These are phyloP conservation scores for Fraxinus cuspidata DNA, from an alignment of 257 asterid species.

Conservation along the genomic window DNA sequence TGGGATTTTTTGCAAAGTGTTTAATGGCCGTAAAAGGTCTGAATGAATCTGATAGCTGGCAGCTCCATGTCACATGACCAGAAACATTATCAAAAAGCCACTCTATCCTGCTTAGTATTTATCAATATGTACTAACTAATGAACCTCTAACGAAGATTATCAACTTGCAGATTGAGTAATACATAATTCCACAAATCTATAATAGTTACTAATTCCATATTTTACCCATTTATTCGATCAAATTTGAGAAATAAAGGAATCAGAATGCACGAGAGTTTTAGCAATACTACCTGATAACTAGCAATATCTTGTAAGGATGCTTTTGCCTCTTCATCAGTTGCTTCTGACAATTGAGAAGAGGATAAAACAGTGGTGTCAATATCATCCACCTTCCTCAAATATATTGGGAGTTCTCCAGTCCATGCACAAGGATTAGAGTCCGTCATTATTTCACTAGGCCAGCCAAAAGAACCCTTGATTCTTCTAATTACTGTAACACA, in stretches of 20 bases:
- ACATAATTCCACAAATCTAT: neutral
- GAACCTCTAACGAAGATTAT: neutral
- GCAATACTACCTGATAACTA: conserved; percentile 74
- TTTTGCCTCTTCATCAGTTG: conserved; percentile 57
- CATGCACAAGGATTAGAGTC: conserved; percentile 51
- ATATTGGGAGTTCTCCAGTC: conserved; percentile 66
- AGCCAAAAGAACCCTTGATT: conserved; percentile 61
- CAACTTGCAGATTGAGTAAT: neutral
- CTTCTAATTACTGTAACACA: conserved; percentile 53
- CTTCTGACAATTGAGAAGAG: conserved; percentile 34
- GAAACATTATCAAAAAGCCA: too few species aligned
- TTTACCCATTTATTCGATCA: neutral
- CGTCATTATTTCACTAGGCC: conserved; percentile 68
- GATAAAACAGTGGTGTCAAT: conserved; percentile 36
- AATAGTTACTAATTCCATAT: neutral
- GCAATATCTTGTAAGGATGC: conserved; percentile 67
- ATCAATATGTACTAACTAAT: too few species aligned
- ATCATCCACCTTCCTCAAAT: conserved; percentile 42
- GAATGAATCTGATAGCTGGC: too few species aligned
- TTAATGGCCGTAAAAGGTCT: too few species aligned
- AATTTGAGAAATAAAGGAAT: neutral
- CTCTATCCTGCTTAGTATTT: too few species aligned
- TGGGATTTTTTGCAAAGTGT: too few species aligned
- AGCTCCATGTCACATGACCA: too few species aligned
- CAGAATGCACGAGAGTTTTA: conserved; percentile 1